Conservation (phyloP, 1,284 basidiomycete species). For the Inonotus obliquus region DNA sequence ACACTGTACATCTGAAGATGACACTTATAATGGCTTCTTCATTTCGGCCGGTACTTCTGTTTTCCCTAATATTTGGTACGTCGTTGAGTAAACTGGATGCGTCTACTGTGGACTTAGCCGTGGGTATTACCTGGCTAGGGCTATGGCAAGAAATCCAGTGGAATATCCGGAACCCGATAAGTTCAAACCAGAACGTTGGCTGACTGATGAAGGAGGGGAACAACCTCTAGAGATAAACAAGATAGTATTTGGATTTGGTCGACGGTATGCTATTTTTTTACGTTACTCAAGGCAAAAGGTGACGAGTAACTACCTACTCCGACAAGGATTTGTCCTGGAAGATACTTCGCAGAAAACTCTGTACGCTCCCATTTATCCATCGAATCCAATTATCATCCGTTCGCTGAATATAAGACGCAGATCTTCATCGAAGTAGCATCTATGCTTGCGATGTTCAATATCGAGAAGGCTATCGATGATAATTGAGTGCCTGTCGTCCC, state of each 20-base stretch:
- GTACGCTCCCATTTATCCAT: not conserved
- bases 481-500: slow-evolving; percentile 6
- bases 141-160: slow-evolving; percentile 13
- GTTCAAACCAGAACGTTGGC: slow-evolving; percentile 14
- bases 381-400: not conserved
- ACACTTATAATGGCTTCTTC: slow-evolving; percentile 18
- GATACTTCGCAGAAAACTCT: slow-evolving; percentile 3
- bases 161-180: slow-evolving; percentile 7
- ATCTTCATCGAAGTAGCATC: slow-evolving; percentile 11
- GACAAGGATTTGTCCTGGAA: slow-evolving; percentile 13
- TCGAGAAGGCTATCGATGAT: slow-evolving; percentile 9
- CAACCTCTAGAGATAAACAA: not conserved
- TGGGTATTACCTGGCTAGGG: slow-evolving; percentile 32
- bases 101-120: not conserved
- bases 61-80: slow-evolving; percentile 18
- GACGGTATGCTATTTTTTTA: too few species aligned
- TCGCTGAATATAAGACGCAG: not conserved
- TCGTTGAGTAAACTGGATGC: not conserved
- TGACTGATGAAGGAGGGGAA: not conserved
- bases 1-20: slow-evolving; percentile 19
- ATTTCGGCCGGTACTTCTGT: slow-evolving; percentile 20
- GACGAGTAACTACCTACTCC: too few species aligned
- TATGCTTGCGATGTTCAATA: slow-evolving; percentile 11
- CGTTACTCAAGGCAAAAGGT: too few species aligned
- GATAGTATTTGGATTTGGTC: slow-evolving; percentile 9